Percentiles rank a stretch among this genome's conserved stretches.
Evolutionary conservation across 2,329 filamentous ascomycete species (phyloP).

Genomic region (Hortaea werneckii): DNA sequence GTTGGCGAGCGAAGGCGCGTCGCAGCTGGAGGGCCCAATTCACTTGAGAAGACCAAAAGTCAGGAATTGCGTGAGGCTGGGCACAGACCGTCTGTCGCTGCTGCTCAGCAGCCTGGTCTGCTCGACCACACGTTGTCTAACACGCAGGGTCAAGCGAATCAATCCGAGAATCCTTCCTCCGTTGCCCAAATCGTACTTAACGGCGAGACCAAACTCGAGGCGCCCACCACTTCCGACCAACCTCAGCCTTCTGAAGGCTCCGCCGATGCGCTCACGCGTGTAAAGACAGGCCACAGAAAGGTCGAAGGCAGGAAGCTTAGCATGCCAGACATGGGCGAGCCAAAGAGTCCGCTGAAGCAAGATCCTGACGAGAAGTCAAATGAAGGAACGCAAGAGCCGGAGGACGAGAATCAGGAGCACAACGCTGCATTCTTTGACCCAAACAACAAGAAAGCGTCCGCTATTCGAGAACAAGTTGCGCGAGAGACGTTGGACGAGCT

Average conservation of each 20-base stretch:
- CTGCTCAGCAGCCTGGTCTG: conserved; percentile 1
- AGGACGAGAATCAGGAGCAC: conserved; percentile 61
- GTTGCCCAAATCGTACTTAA: conserved; percentile 51
- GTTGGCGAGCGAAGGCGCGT: conserved; percentile 84
- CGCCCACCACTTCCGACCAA: conserved; percentile 26
- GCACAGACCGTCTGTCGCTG: conserved; percentile 1
- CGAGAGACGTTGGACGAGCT: conserved; percentile 88
- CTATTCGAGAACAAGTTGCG: conserved; percentile 81
- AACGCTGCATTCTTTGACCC: conserved; percentile 92
- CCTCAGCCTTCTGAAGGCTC: background rate
- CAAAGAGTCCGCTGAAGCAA: conserved; percentile 1
- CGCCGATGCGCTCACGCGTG: background rate
- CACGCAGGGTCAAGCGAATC: conserved; percentile 6
- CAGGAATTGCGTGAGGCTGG: conserved; percentile 6
- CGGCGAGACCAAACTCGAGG: conserved; percentile 36
- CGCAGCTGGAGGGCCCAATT: conserved; percentile 50
- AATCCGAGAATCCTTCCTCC: conserved; percentile 21
- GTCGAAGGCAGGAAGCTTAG: conserved; percentile 9
- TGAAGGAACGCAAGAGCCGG: conserved; percentile 4
- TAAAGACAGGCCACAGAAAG: conserved; percentile 19
- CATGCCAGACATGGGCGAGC: conserved; percentile 14
- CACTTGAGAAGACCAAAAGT: conserved; percentile 23
- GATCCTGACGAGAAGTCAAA: background rate
- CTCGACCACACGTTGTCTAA: conserved; percentile 6
- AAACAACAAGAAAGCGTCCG: conserved; percentile 68